These are phyloP conservation scores for Diaporthe sp. DNA, from an alignment of 2,329 filamentous ascomycete genomes.

Conservation along the genomic window DNA sequence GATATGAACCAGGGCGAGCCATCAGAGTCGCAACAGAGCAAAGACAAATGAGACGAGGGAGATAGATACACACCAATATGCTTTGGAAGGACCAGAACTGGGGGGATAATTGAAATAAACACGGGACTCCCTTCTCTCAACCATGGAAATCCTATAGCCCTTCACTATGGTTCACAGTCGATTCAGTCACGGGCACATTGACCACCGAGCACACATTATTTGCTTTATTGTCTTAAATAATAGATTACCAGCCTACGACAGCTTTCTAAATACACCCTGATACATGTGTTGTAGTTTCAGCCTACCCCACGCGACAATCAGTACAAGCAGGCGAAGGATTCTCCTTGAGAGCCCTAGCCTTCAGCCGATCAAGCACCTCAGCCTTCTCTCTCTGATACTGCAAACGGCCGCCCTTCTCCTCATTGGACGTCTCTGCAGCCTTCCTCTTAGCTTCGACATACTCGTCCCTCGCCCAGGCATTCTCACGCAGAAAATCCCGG, in stretches of 20 bases:
- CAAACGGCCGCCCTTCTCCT: background rate
- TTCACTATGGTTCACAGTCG: background rate
- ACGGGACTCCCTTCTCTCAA: background rate
- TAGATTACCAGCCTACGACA: no score
- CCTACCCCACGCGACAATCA: background rate
- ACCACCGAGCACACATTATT: background rate
- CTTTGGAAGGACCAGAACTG: no score
- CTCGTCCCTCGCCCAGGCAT: background rate
- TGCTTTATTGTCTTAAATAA: background rate
- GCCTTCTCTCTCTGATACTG: background rate
- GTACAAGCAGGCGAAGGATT: background rate
- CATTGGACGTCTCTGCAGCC: background rate
- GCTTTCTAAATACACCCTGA: no score
- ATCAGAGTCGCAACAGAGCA: background rate
- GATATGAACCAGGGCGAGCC: no score
- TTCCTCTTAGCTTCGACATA: slow-evolving; percentile 4
- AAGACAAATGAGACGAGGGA: background rate
- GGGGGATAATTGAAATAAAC: background rate
- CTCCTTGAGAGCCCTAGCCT: background rate
- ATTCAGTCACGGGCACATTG: background rate
- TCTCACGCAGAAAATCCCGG: background rate
- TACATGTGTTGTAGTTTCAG: background rate
- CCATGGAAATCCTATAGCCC: background rate
- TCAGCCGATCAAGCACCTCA: background rate
- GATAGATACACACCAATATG: no score